These are phyloP conservation scores for Citrus trifoliata DNA, from an alignment of 345 rosid species.

Conservation along the genomic window DNA sequence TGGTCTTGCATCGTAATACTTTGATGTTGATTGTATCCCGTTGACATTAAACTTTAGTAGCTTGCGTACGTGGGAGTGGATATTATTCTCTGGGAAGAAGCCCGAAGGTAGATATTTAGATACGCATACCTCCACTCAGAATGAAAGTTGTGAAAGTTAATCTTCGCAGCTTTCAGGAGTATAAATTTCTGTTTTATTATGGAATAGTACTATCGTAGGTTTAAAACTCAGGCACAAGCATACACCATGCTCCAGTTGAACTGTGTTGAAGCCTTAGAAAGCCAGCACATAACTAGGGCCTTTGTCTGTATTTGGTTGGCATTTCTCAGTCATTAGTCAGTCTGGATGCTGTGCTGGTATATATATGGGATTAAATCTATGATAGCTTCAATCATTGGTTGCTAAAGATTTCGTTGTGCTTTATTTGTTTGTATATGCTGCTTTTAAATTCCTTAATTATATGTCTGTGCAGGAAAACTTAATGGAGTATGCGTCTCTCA, in stretches of 20 bases:
- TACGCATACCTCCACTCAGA: neutral
- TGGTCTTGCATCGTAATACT: neutral
- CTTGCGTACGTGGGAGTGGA: neutral
- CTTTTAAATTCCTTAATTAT: neutral
- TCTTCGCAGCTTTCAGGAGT: neutral
- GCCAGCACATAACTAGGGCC: neutral
- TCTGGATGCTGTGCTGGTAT: neutral
- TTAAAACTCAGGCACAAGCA: neutral
- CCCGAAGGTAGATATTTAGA: neutral
- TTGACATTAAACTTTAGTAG: neutral
- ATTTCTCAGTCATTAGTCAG: neutral
- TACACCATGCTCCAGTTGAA: neutral
- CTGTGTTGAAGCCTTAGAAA: no score
- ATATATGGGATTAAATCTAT: neutral
- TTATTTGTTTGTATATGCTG: neutral
- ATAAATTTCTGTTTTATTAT: neutral
- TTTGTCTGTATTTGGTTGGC: neutral
- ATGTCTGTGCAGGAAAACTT: conserved; percentile 35
- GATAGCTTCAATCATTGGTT: neutral
- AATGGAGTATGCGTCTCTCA: conserved; percentile 69
- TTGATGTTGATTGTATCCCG: neutral
- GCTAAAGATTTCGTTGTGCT: neutral
- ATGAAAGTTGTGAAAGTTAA: neutral
- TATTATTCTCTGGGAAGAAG: neutral
- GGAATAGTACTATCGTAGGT: neutral